phyloP scores from a whole-genome alignment of 495 filamentous ascomycete species.

The Xylaria flabelliformis region DNA sequence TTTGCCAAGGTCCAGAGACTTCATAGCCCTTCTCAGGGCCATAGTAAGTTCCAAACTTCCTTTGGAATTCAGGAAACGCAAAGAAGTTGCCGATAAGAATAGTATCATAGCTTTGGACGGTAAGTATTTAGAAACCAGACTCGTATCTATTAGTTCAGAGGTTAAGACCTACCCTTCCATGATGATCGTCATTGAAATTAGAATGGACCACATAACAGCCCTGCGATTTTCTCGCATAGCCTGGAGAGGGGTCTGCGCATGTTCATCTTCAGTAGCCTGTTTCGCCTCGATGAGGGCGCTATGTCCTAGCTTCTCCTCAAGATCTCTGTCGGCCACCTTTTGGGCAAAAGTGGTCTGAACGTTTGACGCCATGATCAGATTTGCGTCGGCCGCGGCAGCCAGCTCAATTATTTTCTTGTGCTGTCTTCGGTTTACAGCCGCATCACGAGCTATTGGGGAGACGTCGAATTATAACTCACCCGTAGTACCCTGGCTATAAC shows the following conservation, averaged over 20 bases:
- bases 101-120: slow-evolving; percentile 49
- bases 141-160: neutral
- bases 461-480: slow-evolving; percentile 19
- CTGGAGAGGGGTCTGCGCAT: slow-evolving; percentile 45
- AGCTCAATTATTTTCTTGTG: neutral
- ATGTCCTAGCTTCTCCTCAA: slow-evolving; percentile 40
- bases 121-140: neutral
- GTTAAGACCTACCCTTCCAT: slow-evolving; percentile 56
- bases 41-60: slow-evolving; percentile 41
- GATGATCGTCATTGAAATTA: slow-evolving; percentile 57
- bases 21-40: slow-evolving; percentile 34
- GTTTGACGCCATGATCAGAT: slow-evolving; percentile 28
- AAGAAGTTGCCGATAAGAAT: slow-evolving; percentile 44
- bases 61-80: slow-evolving; percentile 42
- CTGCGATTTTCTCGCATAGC: slow-evolving; percentile 48
- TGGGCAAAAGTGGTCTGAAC: slow-evolving; percentile 29
- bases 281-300: slow-evolving; percentile 38
- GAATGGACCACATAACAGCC: slow-evolving; percentile 53
- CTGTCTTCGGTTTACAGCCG: neutral
- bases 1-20: slow-evolving; percentile 40
- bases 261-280: slow-evolving; percentile 42
- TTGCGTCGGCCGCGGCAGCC: neutral
- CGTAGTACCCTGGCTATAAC: neutral
- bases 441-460: neutral
- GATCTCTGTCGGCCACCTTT: slow-evolving; percentile 36